Evolutionary conservation across 768 basidiomycete species (phyloP), one percentile per base, ranked within the genome.

Genomic region (Lactifluus pinguis): DNA sequence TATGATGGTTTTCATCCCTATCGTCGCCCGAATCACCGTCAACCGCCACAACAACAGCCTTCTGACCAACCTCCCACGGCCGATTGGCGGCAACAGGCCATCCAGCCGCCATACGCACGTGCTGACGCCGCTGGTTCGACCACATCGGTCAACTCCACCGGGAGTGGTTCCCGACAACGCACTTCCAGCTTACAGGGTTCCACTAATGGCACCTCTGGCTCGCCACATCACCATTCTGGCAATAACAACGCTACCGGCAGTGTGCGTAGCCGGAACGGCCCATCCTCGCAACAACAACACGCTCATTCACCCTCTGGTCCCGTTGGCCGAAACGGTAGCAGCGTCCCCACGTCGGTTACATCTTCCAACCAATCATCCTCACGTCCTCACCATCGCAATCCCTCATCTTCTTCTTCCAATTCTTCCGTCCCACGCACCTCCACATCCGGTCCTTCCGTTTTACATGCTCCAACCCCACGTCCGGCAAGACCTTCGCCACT

Each of bases 121-220:
- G 79, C 83, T 25, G 89, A 92, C 59, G 89, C 89, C 8, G 87
- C 91, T 7, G 83, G 81, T 49, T 92, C 90, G 0, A 81, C 84
- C 29, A 83, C 87, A 4, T 92, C 91, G 0, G 77, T 92, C 65
- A 88, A 85, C 69, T 92, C 91, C 44, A 71, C 71, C 19, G 74
- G 70, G n/a, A 75, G 55, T 70, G 79, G 59, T 65, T 72, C 79
- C 52, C 83, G 88, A 19, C 85, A 81, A 66, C 78, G 87, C 48
- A 89, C 86, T 11, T 84, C 80, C 72, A 87, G 86, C 69, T 83
- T 79, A 65, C 87, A 88, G 66, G 86, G 86, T 56, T 76, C 77
- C 45, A 72, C 52, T 76, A 79, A 71, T 64, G 74, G 49, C 34
- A 66, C 68, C 6, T 69, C 69, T 19, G 60, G 67, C 57, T 75